Base-by-base conservation (phyloP, 202 grass and related monocot species). In the Zizania palustris region DNA sequence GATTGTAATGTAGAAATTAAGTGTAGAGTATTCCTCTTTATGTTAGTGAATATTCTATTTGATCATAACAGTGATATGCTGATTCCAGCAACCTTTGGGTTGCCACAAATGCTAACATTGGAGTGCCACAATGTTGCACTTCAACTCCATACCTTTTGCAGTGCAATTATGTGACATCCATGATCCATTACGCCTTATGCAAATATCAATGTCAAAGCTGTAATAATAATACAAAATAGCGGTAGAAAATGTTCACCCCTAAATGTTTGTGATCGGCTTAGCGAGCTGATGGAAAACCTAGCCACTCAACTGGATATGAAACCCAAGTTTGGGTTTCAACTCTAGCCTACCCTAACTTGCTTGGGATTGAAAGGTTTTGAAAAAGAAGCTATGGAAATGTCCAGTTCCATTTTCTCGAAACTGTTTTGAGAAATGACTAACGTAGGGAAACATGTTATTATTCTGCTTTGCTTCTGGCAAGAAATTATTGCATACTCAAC, bases 361-460 rank as follows among this genome's bases (percentile, higher is more conserved):
- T 28, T 28, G 28, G 28, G 2, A 28, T 28, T 28, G 28, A 28
- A 28, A 28, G 28, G 28, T 28, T 28, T 28, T 28, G 28, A 28
- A 28, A 2, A 28, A 28, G 28, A 28, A 28, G 28, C 28, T 28
- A 2, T 28, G 28, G 28, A 28, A 28, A 28, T 28, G 28, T 28
- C 2, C 6, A 1, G 45, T 37, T 49, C 4, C 28, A 46, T 19
- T 55, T 19, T 19, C 6, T 19, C 2, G n/a, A 55, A 69, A 49
- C n/a, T 49, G n/a, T 42, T 61, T 50, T 80, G 42, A 68, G 38
- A 59, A 61, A 55, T 20, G 51, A 55, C 51, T n/a, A 53, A 61
- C 70, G 16, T 69, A 38, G 45, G 45, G 45, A 6, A 77, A 69
- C 54, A 48, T 46, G 46, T 48, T 79, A 48, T 22, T 70, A 48